Base-by-base conservation (phyloP, 2,329 filamentous ascomycete genomes). In the Ophiocordyceps camponoti-rufipedis region DNA sequence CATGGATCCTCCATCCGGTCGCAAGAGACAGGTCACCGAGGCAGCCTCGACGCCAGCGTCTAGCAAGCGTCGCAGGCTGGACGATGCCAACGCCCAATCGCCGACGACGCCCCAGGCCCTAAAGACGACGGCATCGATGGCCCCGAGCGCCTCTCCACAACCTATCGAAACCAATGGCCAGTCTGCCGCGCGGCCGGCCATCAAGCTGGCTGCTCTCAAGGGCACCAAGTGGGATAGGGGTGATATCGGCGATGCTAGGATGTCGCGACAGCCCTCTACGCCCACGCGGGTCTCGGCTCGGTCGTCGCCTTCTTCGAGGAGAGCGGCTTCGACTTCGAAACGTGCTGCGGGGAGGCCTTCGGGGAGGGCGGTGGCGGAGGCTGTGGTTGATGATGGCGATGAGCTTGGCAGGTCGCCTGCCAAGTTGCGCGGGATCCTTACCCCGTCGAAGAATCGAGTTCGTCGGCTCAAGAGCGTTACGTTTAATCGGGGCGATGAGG, bases 381-480 rank as follows among this genome's bases (percentile, higher is more conserved):
- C 35, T 2, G 5, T 1, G 14, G 14, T 6, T 2, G 9, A 12
- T 35, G 32, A 35, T 35, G 32, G 12, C 29, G 29, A 31, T 31
- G 29, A 31, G 29, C 29, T 12, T 12, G 12, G 29, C 29, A 31
- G 29, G 12, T 31, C 29, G 35, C 35, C 35, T 4, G 2, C n/a
- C 7, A 38, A 16, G 35, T n/a, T 38, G 5, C 14, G 35, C 54
- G 66, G 74, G 8, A 80, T 79, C 46, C 55, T 78, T 40, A 71
- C 72, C 3, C 74, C 76, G 4, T 64, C 62, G 16, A 74, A 70
- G 56, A 67, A 64, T 48, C 60, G 53, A 58, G 64, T 53, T 50
- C 57, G 56, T 16, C 55, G 57, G 16, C 65, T 59, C 13, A 80
- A 79, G 57, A 78, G 60, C 50, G 75, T 79, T 13, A 69, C 65